These are phyloP conservation scores for Fusarium nelsonii DNA, from an alignment of 2,329 filamentous ascomycete species.

Conservation along the genomic window DNA sequence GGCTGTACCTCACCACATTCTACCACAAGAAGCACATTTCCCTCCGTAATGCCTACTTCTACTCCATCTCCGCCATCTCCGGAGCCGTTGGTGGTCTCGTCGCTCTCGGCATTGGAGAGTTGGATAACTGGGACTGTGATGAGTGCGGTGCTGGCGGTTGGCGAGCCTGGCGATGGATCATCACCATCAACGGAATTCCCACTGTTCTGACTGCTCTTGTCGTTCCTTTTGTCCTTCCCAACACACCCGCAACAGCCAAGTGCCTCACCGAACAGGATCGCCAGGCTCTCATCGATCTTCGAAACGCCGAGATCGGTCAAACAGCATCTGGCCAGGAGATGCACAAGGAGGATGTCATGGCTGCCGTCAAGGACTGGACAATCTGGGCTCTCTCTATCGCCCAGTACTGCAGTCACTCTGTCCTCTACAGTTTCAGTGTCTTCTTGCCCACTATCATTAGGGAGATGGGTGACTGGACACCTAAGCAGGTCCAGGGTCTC, in stretches of 20 bases:
- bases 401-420: slow-evolving; percentile 72
- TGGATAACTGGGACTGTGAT: slow-evolving; percentile 52
- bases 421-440: slow-evolving; percentile 76
- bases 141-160: slow-evolving; percentile 70
- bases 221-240: slow-evolving; percentile 68
- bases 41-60: slow-evolving; percentile 72
- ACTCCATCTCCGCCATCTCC: slow-evolving; percentile 69
- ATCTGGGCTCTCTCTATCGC: slow-evolving; percentile 70
- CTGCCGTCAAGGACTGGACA: slow-evolving; percentile 67
- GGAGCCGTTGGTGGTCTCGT: slow-evolving; percentile 74
- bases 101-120: slow-evolving; percentile 68
- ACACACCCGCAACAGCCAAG: slow-evolving; percentile 67
- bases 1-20: slow-evolving; percentile 69
- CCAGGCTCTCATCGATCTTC: slow-evolving; percentile 65
- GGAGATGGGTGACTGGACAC: slow-evolving; percentile 68
- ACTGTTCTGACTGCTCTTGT: slow-evolving; percentile 64
- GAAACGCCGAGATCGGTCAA: slow-evolving; percentile 60
- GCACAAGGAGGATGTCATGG: slow-evolving; percentile 47
- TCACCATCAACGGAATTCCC: slow-evolving; percentile 65
- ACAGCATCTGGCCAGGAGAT: slow-evolving; percentile 42
- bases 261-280: slow-evolving; percentile 40
- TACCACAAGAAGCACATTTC: slow-evolving; percentile 72
- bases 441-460: slow-evolving; percentile 78
- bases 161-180: slow-evolving; percentile 75
- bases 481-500: slow-evolving; percentile 71